Conservation (phyloP, 345 rosid species). For the Raphanus raphanistrum region DNA sequence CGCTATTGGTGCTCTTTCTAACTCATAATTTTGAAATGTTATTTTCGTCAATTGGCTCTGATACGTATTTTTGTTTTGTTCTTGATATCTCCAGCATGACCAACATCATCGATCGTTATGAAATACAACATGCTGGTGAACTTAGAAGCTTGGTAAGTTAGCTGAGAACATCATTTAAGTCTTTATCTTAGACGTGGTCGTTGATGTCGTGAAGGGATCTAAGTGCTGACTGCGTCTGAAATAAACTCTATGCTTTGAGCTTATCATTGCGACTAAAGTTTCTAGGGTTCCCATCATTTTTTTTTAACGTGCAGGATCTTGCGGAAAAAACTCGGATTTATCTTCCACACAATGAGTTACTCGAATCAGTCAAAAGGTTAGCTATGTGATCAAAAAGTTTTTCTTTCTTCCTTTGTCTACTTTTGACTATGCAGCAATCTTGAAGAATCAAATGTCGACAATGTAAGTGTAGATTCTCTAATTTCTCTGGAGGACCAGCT, state of each 20-base stretch:
- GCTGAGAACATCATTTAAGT: constrained; percentile 9
- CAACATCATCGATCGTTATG: constrained; percentile 28
- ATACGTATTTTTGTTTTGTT: constrained; percentile 5
- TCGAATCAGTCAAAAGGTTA: constrained; percentile 31
- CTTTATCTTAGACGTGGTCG: neutral
- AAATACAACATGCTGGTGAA: constrained; percentile 21
- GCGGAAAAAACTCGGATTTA: neutral
- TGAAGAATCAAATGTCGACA: constrained; percentile 24
- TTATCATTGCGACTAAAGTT: neutral
- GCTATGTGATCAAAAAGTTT: constrained; percentile 14
- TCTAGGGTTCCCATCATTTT: neutral
- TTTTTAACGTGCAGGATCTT: constrained; percentile 23
- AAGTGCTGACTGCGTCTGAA: neutral
- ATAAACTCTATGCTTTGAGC: constrained; percentile 2
- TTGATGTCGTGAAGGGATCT: constrained; percentile 1
- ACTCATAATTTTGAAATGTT: neutral
- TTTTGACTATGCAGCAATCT: constrained; percentile 27
- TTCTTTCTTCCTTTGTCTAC: neutral
- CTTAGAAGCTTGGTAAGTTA: constrained; percentile 32
- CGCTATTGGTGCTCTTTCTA: neutral
- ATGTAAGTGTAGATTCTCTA: constrained; percentile 24
- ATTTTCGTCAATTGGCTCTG: neutral
- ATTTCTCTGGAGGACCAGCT: constrained; percentile 20
- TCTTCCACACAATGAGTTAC: constrained; percentile 26
- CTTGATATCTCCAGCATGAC: constrained; percentile 26